These are phyloP conservation scores for Pseudogymnoascus sp. DNA, from an alignment of 2,329 filamentous ascomycete genomes.

Conservation along the genomic window DNA sequence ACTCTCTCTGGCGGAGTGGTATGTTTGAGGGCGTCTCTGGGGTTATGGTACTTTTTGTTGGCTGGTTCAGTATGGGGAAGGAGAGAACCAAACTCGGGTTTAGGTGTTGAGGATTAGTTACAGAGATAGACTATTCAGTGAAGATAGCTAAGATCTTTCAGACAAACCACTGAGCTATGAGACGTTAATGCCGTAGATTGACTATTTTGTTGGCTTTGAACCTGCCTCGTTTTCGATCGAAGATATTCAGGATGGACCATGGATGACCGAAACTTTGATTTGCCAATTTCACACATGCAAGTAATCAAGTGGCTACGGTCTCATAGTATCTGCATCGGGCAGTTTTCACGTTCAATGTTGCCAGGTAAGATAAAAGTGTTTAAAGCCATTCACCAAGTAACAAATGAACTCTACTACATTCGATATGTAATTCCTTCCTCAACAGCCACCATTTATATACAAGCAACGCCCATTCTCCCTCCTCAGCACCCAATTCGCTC, in stretches of 20 bases:
- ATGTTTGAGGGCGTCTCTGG: background rate
- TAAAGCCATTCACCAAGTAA: background rate
- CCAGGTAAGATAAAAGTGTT: background rate
- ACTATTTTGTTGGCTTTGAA: background rate
- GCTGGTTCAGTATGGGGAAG: background rate
- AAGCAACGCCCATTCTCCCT: slow-evolving; percentile 3
- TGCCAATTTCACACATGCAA: background rate
- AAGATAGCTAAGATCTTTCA: background rate
- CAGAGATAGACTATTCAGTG: background rate
- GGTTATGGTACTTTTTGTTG: background rate
- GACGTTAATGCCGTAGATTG: background rate
- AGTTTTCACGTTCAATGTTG: background rate
- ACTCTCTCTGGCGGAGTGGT: background rate
- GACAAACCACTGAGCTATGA: background rate
- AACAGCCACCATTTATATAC: background rate
- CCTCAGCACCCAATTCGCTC: background rate
- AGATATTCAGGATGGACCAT: background rate
- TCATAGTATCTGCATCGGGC: background rate
- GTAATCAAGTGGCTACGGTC: background rate
- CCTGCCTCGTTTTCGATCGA: background rate
- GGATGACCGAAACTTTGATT: background rate
- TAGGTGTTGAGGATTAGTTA: background rate
- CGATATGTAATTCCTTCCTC: slow-evolving; percentile 2
- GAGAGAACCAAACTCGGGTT: background rate
- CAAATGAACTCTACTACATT: slow-evolving; percentile 5